Conservation (phyloP, 2,329 filamentous ascomycete species). For the Fulvia fulva region DNA sequence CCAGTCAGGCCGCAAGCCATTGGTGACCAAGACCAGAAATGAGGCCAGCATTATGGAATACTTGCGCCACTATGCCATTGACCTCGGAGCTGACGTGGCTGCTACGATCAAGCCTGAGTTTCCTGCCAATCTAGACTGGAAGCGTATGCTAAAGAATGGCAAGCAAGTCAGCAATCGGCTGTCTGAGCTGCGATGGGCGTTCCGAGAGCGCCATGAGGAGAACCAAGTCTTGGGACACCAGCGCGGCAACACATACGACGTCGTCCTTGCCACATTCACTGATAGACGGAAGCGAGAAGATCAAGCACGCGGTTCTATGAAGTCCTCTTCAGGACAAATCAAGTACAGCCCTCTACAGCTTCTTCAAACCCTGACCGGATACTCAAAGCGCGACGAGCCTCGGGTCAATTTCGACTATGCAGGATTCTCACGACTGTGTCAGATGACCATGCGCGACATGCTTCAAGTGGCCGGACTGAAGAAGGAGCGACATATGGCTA, state of each 20-base stretch:
- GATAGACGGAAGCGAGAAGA: not conserved
- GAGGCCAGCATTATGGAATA: not conserved
- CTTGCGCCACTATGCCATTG: not conserved
- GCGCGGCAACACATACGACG: not conserved
- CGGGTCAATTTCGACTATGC: slow-evolving; percentile 3
- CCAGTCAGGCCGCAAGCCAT: not conserved
- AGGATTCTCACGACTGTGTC: not conserved
- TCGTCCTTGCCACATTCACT: not conserved
- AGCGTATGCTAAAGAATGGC: not conserved
- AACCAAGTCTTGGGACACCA: not conserved
- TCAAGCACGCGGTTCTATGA: not conserved
- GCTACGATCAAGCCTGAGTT: not conserved
- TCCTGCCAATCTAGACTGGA: not conserved
- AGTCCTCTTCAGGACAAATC: not conserved
- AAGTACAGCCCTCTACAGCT: not conserved
- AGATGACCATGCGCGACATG: not conserved
- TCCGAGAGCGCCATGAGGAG: not conserved
- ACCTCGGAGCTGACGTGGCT: not conserved
- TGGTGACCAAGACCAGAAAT: not conserved
- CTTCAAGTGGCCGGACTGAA: not conserved
- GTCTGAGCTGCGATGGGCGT: not conserved
- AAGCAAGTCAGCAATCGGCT: not conserved
- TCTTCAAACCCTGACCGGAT: not conserved
- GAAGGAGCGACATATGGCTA: not conserved
- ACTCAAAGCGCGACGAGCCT: slow-evolving; percentile 2